These are phyloP conservation scores for Irpex sp. DNA, from an alignment of 1,284 basidiomycete species.

Conservation along the genomic window DNA sequence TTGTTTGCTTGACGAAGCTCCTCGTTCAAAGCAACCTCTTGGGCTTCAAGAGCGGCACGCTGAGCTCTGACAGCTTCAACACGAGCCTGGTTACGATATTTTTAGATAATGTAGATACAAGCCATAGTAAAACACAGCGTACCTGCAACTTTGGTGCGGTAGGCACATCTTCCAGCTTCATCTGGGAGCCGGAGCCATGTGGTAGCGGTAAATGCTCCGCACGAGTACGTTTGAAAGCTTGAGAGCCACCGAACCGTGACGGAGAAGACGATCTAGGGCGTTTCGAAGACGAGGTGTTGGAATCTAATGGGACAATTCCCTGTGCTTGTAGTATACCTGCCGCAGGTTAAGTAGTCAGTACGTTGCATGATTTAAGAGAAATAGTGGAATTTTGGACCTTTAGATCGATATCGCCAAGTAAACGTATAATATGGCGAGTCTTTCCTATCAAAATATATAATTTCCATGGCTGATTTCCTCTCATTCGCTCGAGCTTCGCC, in stretches of 20 bases:
- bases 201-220: not conserved
- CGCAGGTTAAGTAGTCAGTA: not conserved
- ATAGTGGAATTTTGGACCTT: not conserved
- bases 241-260: no score
- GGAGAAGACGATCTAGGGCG: not conserved
- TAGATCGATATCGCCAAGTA: conserved; percentile 4
- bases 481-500: no score
- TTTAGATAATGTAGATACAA: not conserved
- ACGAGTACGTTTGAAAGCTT: not conserved
- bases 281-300: not conserved
- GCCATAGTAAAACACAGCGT: not conserved
- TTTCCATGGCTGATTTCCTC: not conserved
- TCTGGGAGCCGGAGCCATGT: not conserved
- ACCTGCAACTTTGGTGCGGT: not conserved
- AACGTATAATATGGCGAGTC: conserved; percentile 3
- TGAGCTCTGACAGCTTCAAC: not conserved
- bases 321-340: conserved; percentile 5
- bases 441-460: not conserved
- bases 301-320: conserved; percentile 3
- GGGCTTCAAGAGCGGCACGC: not conserved
- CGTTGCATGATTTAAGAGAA: not conserved
- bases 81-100: not conserved
- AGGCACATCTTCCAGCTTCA: not conserved
- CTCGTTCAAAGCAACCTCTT: not conserved
- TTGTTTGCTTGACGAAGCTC: not conserved